A percentile compares a stretch with the other conserved stretches of the same genome.
Evolutionary conservation across 1,284 basidiomycete genomes (phyloP).

Genomic region (Cryptococcus sp.): DNA sequence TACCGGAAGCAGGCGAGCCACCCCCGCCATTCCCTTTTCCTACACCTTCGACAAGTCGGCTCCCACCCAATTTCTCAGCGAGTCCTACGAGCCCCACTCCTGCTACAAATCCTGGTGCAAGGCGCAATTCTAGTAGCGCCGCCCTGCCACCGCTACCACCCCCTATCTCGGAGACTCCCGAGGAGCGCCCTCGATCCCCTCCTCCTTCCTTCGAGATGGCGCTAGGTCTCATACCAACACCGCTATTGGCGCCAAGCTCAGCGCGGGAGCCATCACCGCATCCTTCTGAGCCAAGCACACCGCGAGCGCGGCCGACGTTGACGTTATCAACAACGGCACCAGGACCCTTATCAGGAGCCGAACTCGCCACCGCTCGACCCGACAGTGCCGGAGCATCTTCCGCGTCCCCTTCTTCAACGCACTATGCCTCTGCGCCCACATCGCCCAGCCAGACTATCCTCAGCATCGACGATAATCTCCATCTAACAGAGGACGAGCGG

Average conservation of each 20-base stretch:
- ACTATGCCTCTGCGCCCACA: constrained; percentile 35
- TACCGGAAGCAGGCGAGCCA: constrained; percentile 42
- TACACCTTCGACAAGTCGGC: constrained; percentile 29
- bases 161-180: background rate
- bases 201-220: constrained; percentile 44
- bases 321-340: background rate
- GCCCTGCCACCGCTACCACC: background rate
- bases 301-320: background rate
- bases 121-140: too few species aligned
- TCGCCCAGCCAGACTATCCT: constrained; percentile 2
- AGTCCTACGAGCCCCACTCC: background rate
- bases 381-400: background rate
- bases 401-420: constrained; percentile 25
- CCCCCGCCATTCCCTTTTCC: constrained; percentile 49
- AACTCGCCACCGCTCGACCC: background rate
- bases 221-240: constrained; percentile 24
- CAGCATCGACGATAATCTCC: constrained; percentile 14
- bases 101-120: too few species aligned
- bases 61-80: constrained; percentile 32
- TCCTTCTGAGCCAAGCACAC: background rate
- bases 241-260: background rate
- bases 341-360: background rate
- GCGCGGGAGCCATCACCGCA: background rate
- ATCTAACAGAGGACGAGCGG: constrained; percentile 26
- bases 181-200: constrained; percentile 32